Evolutionary conservation across 768 basidiomycete species (phyloP).

Genomic region (Termitomyces sp.): DNA sequence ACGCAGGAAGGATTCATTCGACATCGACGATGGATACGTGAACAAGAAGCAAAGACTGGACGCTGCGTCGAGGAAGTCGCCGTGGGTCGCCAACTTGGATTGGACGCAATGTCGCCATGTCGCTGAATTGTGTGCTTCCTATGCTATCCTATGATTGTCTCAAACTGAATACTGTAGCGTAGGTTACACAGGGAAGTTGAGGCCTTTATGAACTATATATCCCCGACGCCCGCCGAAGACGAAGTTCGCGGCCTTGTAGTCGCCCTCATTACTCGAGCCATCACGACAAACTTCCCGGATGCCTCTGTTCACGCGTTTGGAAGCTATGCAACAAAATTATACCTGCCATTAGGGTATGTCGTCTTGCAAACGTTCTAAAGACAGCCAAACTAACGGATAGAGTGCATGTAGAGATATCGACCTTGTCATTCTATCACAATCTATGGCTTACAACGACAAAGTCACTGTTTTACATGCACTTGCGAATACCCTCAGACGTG

Average conservation of each 20-base stretch:
- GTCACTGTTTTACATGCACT: slow-evolving; percentile 68
- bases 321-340: slow-evolving; percentile 88
- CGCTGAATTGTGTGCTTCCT: slow-evolving; percentile 68
- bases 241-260: slow-evolving; percentile 77
- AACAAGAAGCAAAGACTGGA: slow-evolving; percentile 50
- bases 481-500: slow-evolving; percentile 70
- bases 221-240: slow-evolving; percentile 81
- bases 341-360: slow-evolving; percentile 86
- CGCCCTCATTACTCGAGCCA: slow-evolving; percentile 57
- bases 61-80: slow-evolving; percentile 50
- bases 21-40: slow-evolving; percentile 44
- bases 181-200: slow-evolving; percentile 87
- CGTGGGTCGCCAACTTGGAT: slow-evolving; percentile 70
- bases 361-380: not conserved
- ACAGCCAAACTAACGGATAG: slow-evolving; percentile 14
- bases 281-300: slow-evolving; percentile 67
- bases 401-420: slow-evolving; percentile 77
- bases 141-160: not conserved
- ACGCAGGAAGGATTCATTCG: slow-evolving; percentile 31
- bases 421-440: slow-evolving; percentile 77
- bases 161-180: not conserved
- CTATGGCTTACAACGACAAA: slow-evolving; percentile 69
- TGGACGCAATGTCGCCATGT: slow-evolving; percentile 74
- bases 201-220: slow-evolving; percentile 83
- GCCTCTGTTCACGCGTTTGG: slow-evolving; percentile 86